A percentile compares a stretch with the other conserved stretches of the same genome.
These are phyloP conservation scores for Aspergillus thermomutatus DNA, from an alignment of 2,329 filamentous ascomycete genomes.

Conservation along the genomic window DNA sequence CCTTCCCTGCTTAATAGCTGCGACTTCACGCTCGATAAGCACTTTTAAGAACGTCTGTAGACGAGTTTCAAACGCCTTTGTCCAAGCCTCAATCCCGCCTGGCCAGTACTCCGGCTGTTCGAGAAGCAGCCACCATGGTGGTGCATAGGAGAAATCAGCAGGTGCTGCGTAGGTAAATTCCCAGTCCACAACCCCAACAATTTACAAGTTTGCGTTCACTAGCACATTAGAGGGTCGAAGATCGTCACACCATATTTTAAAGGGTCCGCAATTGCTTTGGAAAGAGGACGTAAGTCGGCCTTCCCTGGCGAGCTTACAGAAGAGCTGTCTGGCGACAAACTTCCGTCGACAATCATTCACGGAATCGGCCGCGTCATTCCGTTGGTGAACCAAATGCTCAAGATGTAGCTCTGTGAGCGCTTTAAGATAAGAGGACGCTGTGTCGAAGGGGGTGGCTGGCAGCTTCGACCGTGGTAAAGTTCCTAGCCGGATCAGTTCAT, in stretches of 20 bases:
- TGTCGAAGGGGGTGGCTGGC: constrained; percentile 20
- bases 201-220: constrained; percentile 8
- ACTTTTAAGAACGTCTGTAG: constrained; percentile 13
- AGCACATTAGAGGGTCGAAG: constrained; percentile 17
- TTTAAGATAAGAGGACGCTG: constrained; percentile 36
- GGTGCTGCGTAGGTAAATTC: constrained; percentile 22
- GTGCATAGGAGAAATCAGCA: constrained; percentile 13
- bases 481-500: constrained; percentile 26
- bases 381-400: constrained; percentile 36
- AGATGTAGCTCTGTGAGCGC: constrained; percentile 44
- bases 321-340: constrained; percentile 17
- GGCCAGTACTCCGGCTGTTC: constrained; percentile 18
- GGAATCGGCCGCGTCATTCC: constrained; percentile 37
- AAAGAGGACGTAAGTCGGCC: constrained; percentile 10
- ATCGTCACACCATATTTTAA: constrained; percentile 24
- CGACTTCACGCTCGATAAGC: constrained; percentile 9
- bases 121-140: constrained; percentile 21
- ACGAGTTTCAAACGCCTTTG: constrained; percentile 5
- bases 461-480: constrained; percentile 14
- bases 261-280: constrained; percentile 20
- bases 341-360: constrained; percentile 20
- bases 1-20: constrained; percentile 4
- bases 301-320: constrained; percentile 18
- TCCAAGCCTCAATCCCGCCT: constrained; percentile 16
- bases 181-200: constrained; percentile 18